Evolutionary conservation across 2,329 filamentous ascomycete species (phyloP).

Genomic region (Ilyonectria robusta): DNA sequence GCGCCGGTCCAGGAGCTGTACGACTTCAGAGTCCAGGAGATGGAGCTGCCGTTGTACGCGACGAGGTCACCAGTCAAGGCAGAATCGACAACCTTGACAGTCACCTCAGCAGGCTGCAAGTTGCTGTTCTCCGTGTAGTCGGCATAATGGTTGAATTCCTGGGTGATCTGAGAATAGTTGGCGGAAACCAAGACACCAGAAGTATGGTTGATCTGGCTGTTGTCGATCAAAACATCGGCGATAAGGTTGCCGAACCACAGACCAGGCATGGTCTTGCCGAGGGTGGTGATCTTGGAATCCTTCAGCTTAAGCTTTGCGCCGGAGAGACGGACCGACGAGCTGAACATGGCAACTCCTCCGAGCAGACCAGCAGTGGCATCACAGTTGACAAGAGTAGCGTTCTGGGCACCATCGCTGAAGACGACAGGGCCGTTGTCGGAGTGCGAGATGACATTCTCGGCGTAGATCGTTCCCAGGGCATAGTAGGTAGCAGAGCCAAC

Average conservation of each 20-base stretch:
- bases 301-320: conserved; percentile 20
- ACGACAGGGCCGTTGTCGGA: conserved; percentile 22
- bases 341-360: conserved; percentile 28
- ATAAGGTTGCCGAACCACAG: conserved; percentile 28
- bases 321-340: conserved; percentile 7
- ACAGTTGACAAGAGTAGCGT: conserved; percentile 26
- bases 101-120: conserved; percentile 19
- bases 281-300: conserved; percentile 26
- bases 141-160: conserved; percentile 27
- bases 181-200: conserved; percentile 22
- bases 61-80: conserved; percentile 15
- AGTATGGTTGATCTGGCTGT: conserved; percentile 23
- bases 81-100: conserved; percentile 22
- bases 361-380: conserved; percentile 26
- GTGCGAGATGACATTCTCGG: conserved; percentile 27
- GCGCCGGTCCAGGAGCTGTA: conserved; percentile 22
- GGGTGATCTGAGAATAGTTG: conserved; percentile 27
- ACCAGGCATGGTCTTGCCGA: conserved; percentile 17
- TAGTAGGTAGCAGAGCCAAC: conserved; percentile 27
- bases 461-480: conserved; percentile 24
- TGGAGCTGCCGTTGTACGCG: conserved; percentile 28
- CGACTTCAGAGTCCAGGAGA: conserved; percentile 15
- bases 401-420: conserved; percentile 23
- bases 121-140: conserved; percentile 25
- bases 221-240: conserved; percentile 19